Base-by-base conservation (phyloP, 225 moss, liverwort and hornwort genomes). In the Sphagnum tenellum region DNA sequence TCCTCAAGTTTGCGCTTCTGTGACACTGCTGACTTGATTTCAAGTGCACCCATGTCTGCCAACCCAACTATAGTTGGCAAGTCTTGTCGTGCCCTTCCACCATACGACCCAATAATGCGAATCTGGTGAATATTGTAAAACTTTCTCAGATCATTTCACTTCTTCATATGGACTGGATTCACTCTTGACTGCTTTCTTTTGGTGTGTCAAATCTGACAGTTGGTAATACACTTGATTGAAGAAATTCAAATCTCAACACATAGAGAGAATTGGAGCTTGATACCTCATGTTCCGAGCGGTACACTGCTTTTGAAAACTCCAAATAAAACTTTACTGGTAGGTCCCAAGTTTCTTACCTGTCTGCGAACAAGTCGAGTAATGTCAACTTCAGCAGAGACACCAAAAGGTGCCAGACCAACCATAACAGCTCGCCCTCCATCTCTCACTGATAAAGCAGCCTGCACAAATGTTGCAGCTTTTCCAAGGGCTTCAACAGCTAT, bases 401-500 rank as follows among this genome's bases (percentile, higher is more conserved):
- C 98, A 48, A 53, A 70, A n/a, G 89, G 88, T 52, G 98, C 89
- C 48, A 98, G 89, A 57, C 98, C 98, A 60, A 98, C 75, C 85
- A 98, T 93, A 46, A 98, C 89, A 54, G 98, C 98, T 74, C 75
- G 85, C 65, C 98, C 98, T 61, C 93, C 98, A 69, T 93, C 93
- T 72, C 93, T 80, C 56, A 93, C 92, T 5, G 87, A 81, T 77
- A 87, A 80, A 46, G 81, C 72, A 49, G 89, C 93, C 75, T 98
- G 98, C 51, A 81, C 13, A 60, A 93, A 93, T 9, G 98, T 98
- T 44, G 82, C 49, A 60, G 89, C 72, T 63, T 81, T 96, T 47
- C 96, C 96, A 75, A 98, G 78, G 48, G 96, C 98, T 79, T 98
- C 98, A 56, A 98, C 89, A 54, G 90, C 90, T 73, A 98, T 86